These are phyloP conservation scores for Magnolia changhungtana DNA, from an alignment of 164 flowering plant species.

Conservation along the genomic window DNA sequence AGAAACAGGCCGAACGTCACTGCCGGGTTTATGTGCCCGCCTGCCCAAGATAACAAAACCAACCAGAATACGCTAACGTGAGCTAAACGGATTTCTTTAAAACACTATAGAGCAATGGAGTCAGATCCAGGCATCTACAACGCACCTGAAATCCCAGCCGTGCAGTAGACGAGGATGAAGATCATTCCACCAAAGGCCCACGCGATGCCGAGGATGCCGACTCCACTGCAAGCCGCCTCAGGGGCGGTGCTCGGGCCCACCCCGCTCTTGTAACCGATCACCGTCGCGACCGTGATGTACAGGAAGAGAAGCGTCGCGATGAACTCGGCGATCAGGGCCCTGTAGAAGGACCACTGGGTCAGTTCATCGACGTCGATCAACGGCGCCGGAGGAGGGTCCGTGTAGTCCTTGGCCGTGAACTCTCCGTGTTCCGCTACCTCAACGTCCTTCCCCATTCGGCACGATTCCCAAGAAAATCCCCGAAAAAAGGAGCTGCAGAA, in stretches of 20 bases:
- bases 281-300: constrained; percentile 53
- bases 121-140: neutral
- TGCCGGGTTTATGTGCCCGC: constrained; percentile 90
- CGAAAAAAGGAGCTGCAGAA: neutral
- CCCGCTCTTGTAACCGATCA: constrained; percentile 53
- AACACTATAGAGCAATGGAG: no score
- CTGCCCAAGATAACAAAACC: constrained; percentile 29
- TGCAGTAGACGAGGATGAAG: constrained; percentile 64
- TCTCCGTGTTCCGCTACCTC: constrained; percentile 29
- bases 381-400: constrained; percentile 63
- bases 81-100: neutral
- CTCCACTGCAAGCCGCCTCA: constrained; percentile 44
- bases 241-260: constrained; percentile 10
- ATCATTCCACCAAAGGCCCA: constrained; percentile 78
- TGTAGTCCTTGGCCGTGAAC: constrained; percentile 46
- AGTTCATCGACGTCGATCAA: constrained; percentile 46
- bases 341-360: constrained; percentile 48
- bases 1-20: constrained; percentile 82
- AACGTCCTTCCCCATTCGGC: constrained; percentile 41
- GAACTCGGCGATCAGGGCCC: constrained; percentile 62
- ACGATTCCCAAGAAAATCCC: neutral
- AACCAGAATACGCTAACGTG: neutral
- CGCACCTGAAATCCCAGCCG: constrained; percentile 62
- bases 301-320: constrained; percentile 57
- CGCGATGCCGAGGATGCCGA: constrained; percentile 62